phyloP scores from a whole-genome alignment of 768 basidiomycete species.

The Punctularia strigosozonata region DNA sequence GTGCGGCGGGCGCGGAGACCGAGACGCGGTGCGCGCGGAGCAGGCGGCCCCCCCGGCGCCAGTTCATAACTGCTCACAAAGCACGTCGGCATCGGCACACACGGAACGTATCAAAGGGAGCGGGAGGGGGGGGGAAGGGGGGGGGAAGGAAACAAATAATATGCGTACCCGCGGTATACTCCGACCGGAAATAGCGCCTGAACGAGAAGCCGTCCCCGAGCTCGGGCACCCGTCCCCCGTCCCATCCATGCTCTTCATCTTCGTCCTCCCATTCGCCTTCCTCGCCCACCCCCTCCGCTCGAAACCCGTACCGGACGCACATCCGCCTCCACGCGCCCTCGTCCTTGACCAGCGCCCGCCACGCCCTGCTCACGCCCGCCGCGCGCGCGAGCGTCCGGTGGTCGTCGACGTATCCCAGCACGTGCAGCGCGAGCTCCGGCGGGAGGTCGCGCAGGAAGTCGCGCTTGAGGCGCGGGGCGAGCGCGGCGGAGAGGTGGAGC shows the following conservation, averaged over 20 bases:
- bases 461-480: conserved; percentile 51
- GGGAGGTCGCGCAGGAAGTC: conserved; percentile 36
- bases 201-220: conserved; percentile 35
- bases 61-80: conserved; percentile 77
- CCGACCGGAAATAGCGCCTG: conserved; percentile 57
- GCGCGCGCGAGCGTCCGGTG: conserved; percentile 60
- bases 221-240: no score
- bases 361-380: conserved; percentile 55
- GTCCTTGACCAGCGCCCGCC: conserved; percentile 60
- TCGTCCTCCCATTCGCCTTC: conserved; percentile 18
- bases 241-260: conserved; percentile 22
- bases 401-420: conserved; percentile 69
- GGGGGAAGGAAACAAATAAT: conserved; percentile 3
- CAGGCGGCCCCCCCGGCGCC: conserved; percentile 64
- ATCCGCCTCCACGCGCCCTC: conserved; percentile 75
- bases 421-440: conserved; percentile 61
- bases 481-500: conserved; percentile 52
- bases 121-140: no score
- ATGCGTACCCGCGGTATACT: conserved; percentile 57
- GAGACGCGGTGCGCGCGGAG: conserved; percentile 52
- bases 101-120: no score
- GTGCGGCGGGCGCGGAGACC: no score
- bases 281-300: conserved; percentile 18
- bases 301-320: conserved; percentile 48
- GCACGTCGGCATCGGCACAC: no score